These are phyloP conservation scores for Lactuca sativa DNA, from an alignment of 129 eudicot genomes.

Conservation along the genomic window DNA sequence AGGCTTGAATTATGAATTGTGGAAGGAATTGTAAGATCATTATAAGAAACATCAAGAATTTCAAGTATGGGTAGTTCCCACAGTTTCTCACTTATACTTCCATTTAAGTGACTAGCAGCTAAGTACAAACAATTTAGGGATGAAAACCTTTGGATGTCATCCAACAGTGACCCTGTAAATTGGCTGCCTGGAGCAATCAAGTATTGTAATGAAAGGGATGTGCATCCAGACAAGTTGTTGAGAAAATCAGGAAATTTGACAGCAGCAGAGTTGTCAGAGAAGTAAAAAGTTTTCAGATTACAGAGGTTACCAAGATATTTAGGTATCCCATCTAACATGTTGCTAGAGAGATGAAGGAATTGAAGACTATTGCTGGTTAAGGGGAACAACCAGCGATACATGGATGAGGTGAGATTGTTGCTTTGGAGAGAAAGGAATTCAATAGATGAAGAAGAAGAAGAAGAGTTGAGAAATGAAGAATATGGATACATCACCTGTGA, in stretches of 20 bases:
- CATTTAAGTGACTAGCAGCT: not conserved
- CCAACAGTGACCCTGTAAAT: no score
- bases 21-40: not conserved
- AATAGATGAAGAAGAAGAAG: constrained; percentile 5
- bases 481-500: not conserved
- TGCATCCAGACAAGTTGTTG: no score
- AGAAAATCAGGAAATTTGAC: no score
- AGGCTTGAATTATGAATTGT: not conserved
- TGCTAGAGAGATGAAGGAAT: no score
- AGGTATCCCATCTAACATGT: not conserved
- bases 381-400: not conserved
- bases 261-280: not conserved
- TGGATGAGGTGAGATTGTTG: not conserved
- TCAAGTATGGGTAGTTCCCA: no score
- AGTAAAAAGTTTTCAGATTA: not conserved
- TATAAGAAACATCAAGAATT: not conserved
- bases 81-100: not conserved
- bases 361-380: not conserved
- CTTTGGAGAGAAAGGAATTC: not conserved
- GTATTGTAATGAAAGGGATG: no score
- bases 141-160: not conserved
- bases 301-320: not conserved
- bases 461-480: not conserved
- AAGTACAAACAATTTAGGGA: not conserved
- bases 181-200: no score